A percentile compares a stretch with the other conserved stretches of the same genome.
These are phyloP conservation scores for Podospora pseudoanserina DNA, from an alignment of 495 filamentous ascomycete species.

Conservation along the genomic window DNA sequence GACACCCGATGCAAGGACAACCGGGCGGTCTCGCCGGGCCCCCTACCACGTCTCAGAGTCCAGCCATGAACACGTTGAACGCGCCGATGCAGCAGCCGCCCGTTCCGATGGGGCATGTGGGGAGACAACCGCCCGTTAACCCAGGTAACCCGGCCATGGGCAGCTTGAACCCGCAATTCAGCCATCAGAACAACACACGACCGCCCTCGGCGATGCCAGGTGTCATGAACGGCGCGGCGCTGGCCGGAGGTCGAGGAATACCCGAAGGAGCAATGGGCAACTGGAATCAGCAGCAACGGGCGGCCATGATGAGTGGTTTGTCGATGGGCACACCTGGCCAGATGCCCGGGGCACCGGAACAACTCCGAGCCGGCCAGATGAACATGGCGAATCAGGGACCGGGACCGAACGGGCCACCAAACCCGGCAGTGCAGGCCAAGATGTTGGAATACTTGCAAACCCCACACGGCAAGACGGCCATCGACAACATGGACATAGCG, in stretches of 20 bases:
- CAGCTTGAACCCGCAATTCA: slow-evolving; percentile 33
- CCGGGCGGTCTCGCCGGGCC: slow-evolving; percentile 42
- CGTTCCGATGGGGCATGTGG: slow-evolving; percentile 39
- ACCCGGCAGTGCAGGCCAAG: slow-evolving; percentile 21
- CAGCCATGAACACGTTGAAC: slow-evolving; percentile 49
- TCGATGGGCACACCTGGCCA: slow-evolving; percentile 20
- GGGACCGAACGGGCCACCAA: slow-evolving; percentile 1
- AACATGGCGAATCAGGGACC: slow-evolving; percentile 13
- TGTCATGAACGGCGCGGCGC: slow-evolving; percentile 21
- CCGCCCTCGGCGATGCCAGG: slow-evolving; percentile 19
- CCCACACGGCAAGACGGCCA: slow-evolving; percentile 21
- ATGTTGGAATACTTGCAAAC: slow-evolving; percentile 16
- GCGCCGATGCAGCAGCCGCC: slow-evolving; percentile 46
- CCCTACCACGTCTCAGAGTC: slow-evolving; percentile 48
- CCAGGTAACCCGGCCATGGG: slow-evolving; percentile 36
- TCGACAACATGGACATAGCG: slow-evolving; percentile 42
- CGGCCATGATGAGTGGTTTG: slow-evolving; percentile 15
- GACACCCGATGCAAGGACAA: slow-evolving; percentile 45
- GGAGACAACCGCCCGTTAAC: slow-evolving; percentile 33
- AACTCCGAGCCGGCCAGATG: slow-evolving; percentile 19
- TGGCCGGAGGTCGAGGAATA: slow-evolving; percentile 32
- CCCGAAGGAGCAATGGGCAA: slow-evolving; percentile 20
- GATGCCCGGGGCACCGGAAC: slow-evolving; percentile 24
- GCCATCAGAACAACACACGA: slow-evolving; percentile 33
- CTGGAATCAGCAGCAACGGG: slow-evolving; percentile 29